Evolutionary conservation across 306 rosid genomes (phyloP).

Genomic region (Trifolium pratense): DNA sequence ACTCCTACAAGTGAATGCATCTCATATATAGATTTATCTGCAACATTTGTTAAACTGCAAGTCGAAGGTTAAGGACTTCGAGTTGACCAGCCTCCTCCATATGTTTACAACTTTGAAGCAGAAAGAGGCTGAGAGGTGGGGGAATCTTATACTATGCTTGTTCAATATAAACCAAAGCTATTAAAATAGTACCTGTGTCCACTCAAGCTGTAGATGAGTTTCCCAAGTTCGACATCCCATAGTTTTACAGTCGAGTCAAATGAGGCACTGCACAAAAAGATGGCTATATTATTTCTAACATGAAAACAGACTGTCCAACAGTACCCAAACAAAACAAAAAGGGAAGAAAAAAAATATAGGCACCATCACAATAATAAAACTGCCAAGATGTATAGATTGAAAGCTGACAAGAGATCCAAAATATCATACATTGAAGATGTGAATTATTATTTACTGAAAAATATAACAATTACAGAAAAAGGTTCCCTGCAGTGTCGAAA

Average conservation of each 20-base stretch:
- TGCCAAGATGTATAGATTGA: constrained; percentile 9
- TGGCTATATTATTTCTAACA: not conserved
- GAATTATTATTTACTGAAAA: constrained; percentile 3
- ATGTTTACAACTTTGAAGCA: constrained; percentile 1
- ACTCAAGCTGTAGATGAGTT: constrained; percentile 70
- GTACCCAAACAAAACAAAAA: not conserved
- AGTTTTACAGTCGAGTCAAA: constrained; percentile 93
- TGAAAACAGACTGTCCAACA: constrained; percentile 15
- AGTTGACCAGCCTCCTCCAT: constrained; percentile 12
- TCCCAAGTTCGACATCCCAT: constrained; percentile 90
- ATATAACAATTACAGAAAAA: not conserved
- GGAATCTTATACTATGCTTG: not conserved
- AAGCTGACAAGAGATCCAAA: not conserved
- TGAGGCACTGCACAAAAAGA: constrained; percentile 73
- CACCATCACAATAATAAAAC: constrained; percentile 20
- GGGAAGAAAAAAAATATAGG: not conserved
- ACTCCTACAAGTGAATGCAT: not conserved
- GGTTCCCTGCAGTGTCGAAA: not conserved
- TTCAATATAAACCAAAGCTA: not conserved
- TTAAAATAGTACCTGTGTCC: constrained; percentile 77
- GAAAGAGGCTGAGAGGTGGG: not conserved
- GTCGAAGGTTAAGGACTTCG: constrained; percentile 7
- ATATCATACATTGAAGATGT: not conserved
- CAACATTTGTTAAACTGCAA: constrained; percentile 4
- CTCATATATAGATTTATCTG: constrained; percentile 24